phyloP scores from a whole-genome alignment of 2,329 filamentous ascomycete species.

The Trematosphaeria pertusa region DNA sequence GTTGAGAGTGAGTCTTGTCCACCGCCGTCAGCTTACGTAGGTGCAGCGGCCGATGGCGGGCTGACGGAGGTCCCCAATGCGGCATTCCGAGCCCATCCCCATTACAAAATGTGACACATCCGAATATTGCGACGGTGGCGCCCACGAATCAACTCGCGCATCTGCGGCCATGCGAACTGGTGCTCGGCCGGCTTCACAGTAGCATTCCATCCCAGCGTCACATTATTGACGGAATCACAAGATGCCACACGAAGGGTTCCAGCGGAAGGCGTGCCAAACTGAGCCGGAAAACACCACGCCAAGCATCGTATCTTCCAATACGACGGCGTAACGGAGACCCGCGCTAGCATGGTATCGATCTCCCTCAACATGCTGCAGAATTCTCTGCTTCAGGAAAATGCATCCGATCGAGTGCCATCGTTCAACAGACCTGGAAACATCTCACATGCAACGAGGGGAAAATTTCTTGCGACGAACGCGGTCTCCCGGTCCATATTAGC shows the following conservation, averaged over 20 bases:
- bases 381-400: background rate
- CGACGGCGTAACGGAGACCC: background rate
- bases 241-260: too few relatives aligned
- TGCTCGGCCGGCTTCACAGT: background rate
- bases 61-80: conserved; percentile 27
- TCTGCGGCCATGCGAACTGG: background rate
- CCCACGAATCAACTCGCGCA: background rate
- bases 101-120: conserved; percentile 33
- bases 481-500: background rate
- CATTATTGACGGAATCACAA: background rate
- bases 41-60: conserved; percentile 5
- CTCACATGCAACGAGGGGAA: background rate
- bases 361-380: background rate
- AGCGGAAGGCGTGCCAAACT: background rate
- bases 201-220: background rate
- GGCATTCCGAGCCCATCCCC: conserved; percentile 36
- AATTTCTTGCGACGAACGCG: too few relatives aligned
- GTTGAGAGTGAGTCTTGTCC: conserved; percentile 22
- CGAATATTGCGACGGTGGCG: conserved; percentile 9
- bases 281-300: background rate
- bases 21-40: conserved; percentile 30
- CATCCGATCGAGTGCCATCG: background rate
- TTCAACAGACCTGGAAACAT: background rate
- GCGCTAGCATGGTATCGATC: background rate
- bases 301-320: background rate